Base-by-base conservation (phyloP, 805 yeast species). In the Lachancea waltii region DNA sequence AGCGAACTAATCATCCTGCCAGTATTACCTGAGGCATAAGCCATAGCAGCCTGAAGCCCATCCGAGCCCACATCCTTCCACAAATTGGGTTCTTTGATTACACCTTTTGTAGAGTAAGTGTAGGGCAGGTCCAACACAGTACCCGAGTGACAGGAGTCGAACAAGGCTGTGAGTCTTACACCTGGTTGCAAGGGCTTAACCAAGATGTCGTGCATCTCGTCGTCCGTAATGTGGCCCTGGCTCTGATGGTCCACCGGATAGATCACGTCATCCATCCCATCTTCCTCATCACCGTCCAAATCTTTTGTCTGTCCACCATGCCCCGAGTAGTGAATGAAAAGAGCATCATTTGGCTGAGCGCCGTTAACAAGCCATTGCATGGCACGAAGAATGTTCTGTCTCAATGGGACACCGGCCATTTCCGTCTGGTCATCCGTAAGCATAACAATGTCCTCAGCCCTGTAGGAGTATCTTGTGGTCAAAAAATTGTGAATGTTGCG, bases 91-190 rank as follows among this genome's bases (percentile, higher is more conserved):
- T 84, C 94, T 60, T 85, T 85, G 35, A 85, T 56, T 3, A 82
- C 78, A 43, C 95, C 95, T 55, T 83, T 81, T 13, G 90, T 83
- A 3, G 92, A 81, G 60, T 85, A 85, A 33, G 75, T 69, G 50
- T 75, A 85, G 1, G 95, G 95, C 42, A 85, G 64, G 58, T 85
- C 95, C 47, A 85, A 60, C 1, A 75, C 90, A 1, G 90, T 75
- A 9, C 95, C 95, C 1, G 90, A 81, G 56, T 85, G 95, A 57
- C 95, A 85, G 9, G 86, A 79, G 61, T 85, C 95, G 50, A 81
- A 85, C 42, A 85, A 63, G 0, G 89, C 87, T 3, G 94, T 85
- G 38, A 85, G 64, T 43, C 89, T 70, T 31, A 81, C 80, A 31
- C 95, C 95, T 1, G 78, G 70, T 10, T 74, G 81, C 46, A 85